Evolutionary conservation across 805 yeast species (phyloP), one percentile per base, ranked within the genome.

Genomic region (Hanseniaspora lachancei): DNA sequence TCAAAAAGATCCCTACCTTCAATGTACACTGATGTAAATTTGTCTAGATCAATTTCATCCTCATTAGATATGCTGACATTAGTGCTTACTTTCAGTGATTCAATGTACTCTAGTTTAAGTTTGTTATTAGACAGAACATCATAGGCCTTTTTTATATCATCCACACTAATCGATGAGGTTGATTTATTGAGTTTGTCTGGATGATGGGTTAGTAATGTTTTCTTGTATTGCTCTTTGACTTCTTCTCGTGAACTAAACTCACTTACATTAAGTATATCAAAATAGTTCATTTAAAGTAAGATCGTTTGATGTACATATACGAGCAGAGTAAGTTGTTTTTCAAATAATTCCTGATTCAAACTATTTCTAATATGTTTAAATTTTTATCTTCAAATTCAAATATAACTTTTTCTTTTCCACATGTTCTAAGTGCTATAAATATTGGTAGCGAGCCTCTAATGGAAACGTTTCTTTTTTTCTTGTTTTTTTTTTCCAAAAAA

Each of bases 41-140:
- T 87, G 55, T 80, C 84, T 39, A 89, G 66, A 34, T 83, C 81
- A 54, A 77, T 74, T 3, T 74, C 69, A 60, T 88, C 96, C 23
- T 1, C 88, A 87, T 38, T 69, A 57, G 50, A 67, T 68, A 40
- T 68, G 62, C 16, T 69, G 62, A 1, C 75, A 74, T 21, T 41
- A 4, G 7, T 61, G 55, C 57, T 71, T 63, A 21, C 13, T 16
- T 64, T 61, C 9, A 83, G 62, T 10, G 70, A 63, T 5, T 62
- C 64, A 64, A 86, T 87, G 64, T 87, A 86, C n/a, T 72, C 63
- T 5, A 57, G 44, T 40, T 85, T 70, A 2, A 58, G 42, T 3
- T 54, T 61, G 0, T 70, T 63, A 60, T 79, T 75, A 0, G 73
- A 65, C 8, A 89, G 68, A 0, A 74, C 71, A n/a, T 68, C 62